A percentile compares a stretch with the other conserved stretches of the same genome.
Conservation (phyloP, 768 basidiomycete genomes). For the Porphyrellus cyaneotinctus region DNA sequence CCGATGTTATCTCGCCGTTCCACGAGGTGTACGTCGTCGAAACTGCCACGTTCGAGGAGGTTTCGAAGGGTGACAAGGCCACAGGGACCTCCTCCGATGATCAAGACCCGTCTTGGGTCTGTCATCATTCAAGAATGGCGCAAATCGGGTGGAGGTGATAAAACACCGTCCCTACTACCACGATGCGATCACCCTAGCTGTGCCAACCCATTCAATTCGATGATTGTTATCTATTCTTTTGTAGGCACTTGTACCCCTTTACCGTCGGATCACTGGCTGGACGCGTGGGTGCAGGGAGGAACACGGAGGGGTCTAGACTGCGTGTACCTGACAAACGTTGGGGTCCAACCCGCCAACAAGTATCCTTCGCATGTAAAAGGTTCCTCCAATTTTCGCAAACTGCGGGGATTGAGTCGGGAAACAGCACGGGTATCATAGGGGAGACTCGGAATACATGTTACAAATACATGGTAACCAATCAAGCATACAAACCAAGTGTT, state of each 20-base stretch:
- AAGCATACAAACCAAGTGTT: constrained; percentile 1
- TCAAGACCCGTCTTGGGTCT: constrained; percentile 27
- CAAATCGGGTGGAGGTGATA: not conserved
- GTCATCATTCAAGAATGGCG: not conserved
- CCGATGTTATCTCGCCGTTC: constrained; percentile 47
- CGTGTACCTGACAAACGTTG: too few relatives aligned
- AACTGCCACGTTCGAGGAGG: constrained; percentile 37
- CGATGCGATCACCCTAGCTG: not conserved
- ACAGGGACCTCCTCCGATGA: constrained; percentile 46
- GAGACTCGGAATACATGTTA: not conserved
- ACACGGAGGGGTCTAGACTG: too few relatives aligned
- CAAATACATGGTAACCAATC: not conserved
- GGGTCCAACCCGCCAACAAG: too few relatives aligned
- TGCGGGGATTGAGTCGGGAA: too few relatives aligned
- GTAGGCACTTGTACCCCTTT: too few relatives aligned
- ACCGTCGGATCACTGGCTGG: too few relatives aligned
- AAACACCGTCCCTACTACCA: constrained; percentile 5
- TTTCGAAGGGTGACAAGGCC: constrained; percentile 51
- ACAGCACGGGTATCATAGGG: not conserved
- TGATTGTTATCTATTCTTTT: too few relatives aligned
- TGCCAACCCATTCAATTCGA: too few relatives aligned
- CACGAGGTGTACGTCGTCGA: constrained; percentile 42
- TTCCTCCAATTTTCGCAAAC: too few relatives aligned
- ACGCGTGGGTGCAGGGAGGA: too few relatives aligned
- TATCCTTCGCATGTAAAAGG: too few relatives aligned